Evolutionary conservation across 768 basidiomycete species (phyloP).

Genomic region (Suillus variegatus): DNA sequence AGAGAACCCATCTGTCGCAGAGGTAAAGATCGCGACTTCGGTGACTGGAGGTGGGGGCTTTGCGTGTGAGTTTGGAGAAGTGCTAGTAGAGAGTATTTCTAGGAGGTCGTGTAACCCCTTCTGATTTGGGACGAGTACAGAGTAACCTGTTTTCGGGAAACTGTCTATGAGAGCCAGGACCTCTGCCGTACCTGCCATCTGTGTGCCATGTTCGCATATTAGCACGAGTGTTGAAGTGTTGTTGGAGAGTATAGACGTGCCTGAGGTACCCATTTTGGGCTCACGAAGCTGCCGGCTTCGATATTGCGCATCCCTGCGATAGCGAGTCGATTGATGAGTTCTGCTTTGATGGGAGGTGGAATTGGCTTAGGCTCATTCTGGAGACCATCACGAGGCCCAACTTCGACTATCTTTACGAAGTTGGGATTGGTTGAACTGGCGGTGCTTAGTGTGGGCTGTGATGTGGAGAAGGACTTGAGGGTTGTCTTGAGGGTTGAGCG

Average conservation of each 20-base stretch:
- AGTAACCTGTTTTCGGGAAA: conserved; percentile 59
- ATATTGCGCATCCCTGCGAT: conserved; percentile 67
- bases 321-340: conserved; percentile 75
- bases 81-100: conserved; percentile 43
- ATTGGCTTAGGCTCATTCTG: conserved; percentile 85
- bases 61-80: conserved; percentile 29
- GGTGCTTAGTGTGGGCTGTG: neutral
- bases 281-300: conserved; percentile 89
- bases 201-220: neutral
- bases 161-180: conserved; percentile 63
- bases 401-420: conserved; percentile 69
- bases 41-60: conserved; percentile 56
- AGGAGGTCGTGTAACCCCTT: conserved; percentile 74
- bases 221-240: neutral
- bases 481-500: neutral
- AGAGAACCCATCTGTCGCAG: conserved; percentile 85
- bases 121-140: conserved; percentile 81
- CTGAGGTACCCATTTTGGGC: conserved; percentile 93
- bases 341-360: conserved; percentile 71
- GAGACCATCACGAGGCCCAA: conserved; percentile 88
- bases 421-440: neutral
- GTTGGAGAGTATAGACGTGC: conserved; percentile 37
- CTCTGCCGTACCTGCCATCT: conserved; percentile 89
- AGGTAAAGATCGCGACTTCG: conserved; percentile 89
- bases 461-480: conserved; percentile 4